Evolutionary conservation across 2,329 filamentous ascomycete genomes (phyloP), one percentile per base, ranked within the genome.

Genomic region (Waltergamsia citrina): DNA sequence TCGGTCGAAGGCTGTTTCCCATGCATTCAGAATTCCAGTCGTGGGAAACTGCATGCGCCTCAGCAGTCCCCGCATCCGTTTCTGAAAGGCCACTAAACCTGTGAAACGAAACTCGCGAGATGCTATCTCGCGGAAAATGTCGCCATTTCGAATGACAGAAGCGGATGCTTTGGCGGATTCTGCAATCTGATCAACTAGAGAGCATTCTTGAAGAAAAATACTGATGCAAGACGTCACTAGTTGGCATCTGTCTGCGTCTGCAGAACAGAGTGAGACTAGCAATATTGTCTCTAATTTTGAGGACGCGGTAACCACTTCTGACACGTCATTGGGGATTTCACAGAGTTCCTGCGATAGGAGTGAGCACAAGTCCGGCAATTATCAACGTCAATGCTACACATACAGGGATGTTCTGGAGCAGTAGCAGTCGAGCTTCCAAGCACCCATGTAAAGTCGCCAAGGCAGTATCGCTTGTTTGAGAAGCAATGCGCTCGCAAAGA

Each of bases 11-110:
- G 75, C 74, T 14, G 63, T 62, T 44, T 80, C 75, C 78, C 78
- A 83, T 3, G 78, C 77, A 36, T 70, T 67, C 19, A 83, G 55
- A 34, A 83, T 80, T n/a, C 76, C 77, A n/a, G 63, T 59, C 9
- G 74, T 78, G 15, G 78, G 78, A 41, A 69, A 70, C 32, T 72
- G 66, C 59, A 81, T 71, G 31, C 68, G 68, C 17, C 74, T 62
- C 16, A 82, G 50, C 21, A 81, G 62, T 10, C 65, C 64, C 29
- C 78, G 67, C 21, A 78, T 65, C 26, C 78, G 66, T 47, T 81
- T 81, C 43, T 83, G 78, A 46, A 83, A 83, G 3, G 78, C 78
- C 9, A 82, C 78, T 7, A 81, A 55, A 2, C 78, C 78, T 7
- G 78, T 82, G 44, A 82, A 78, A 19, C 74, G 65, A 46, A 81